Evolutionary conservation across 495 filamentous ascomycete species (phyloP).

Genomic region (Glonium stellatum): DNA sequence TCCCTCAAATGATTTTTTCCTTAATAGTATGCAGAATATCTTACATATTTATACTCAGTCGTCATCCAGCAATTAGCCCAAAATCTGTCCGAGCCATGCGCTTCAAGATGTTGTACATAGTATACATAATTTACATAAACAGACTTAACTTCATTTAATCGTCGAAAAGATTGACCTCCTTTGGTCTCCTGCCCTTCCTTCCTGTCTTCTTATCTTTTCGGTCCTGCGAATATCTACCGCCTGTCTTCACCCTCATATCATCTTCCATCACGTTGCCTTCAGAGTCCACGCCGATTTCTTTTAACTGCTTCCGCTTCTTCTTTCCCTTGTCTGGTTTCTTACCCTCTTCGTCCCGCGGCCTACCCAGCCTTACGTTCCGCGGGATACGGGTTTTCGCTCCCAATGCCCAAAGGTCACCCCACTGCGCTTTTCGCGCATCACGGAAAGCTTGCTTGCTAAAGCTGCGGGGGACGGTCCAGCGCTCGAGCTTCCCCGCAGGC

Average conservation of each 20-base stretch:
- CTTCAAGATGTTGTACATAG: not conserved
- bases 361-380: slow-evolving; percentile 55
- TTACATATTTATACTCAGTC: not conserved
- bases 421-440: slow-evolving; percentile 80
- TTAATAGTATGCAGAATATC: not conserved
- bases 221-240: slow-evolving; percentile 30
- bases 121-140: not conserved
- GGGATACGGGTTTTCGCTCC: slow-evolving; percentile 78
- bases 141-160: not conserved
- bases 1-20: no score
- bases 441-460: slow-evolving; percentile 75
- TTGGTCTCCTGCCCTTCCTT: slow-evolving; percentile 36
- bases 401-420: slow-evolving; percentile 95
- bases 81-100: not conserved
- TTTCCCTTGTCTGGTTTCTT: slow-evolving; percentile 26
- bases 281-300: slow-evolving; percentile 19
- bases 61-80: not conserved
- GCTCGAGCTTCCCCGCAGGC: slow-evolving; percentile 75
- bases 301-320: slow-evolving; percentile 19
- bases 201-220: slow-evolving; percentile 30
- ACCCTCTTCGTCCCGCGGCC: slow-evolving; percentile 23
- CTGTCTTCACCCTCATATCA: slow-evolving; percentile 21
- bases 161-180: slow-evolving; percentile 17
- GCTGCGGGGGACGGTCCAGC: slow-evolving; percentile 82
- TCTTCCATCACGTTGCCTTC: slow-evolving; percentile 20